Conservation (phyloP, 441 rosid species). For the Adansonia gregorii region DNA sequence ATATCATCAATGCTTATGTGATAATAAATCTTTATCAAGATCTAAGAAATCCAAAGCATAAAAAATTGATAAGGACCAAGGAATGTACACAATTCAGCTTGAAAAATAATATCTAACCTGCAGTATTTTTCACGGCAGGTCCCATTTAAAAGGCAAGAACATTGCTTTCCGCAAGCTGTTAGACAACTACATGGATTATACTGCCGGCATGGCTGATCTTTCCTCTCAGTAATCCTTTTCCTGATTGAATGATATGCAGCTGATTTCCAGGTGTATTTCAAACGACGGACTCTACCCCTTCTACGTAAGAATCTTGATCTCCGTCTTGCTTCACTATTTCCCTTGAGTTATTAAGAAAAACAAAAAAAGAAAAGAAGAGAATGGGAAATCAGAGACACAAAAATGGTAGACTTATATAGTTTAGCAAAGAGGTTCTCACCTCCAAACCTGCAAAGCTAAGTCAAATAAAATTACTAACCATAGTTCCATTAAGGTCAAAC, state of each 20-base stretch:
- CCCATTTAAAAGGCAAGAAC: slow-evolving; percentile 85
- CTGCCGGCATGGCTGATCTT: slow-evolving; percentile 99
- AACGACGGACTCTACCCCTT: slow-evolving; percentile 93
- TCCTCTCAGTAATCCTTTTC: slow-evolving; percentile 86
- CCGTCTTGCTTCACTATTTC: slow-evolving; percentile 80
- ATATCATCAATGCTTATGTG: background rate
- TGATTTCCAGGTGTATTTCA: slow-evolving; percentile 99
- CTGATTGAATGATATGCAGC: slow-evolving; percentile 96
- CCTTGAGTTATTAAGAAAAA: slow-evolving; percentile 38
- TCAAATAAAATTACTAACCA: slow-evolving; percentile 51
- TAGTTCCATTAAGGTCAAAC: slow-evolving; percentile 71
- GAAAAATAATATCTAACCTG: slow-evolving; percentile 61
- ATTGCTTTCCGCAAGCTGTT: slow-evolving; percentile 93
- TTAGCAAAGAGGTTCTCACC: background rate
- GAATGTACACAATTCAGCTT: background rate
- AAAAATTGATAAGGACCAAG: background rate
- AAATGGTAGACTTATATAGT: background rate
- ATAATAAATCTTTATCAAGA: background rate
- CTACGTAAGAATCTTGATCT: slow-evolving; percentile 94
- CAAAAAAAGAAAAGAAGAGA: background rate
- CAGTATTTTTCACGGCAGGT: slow-evolving; percentile 99
- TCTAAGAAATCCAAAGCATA: background rate
- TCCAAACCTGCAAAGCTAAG: slow-evolving; percentile 16
- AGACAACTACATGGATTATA: slow-evolving; percentile 95
- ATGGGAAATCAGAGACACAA: background rate